Evolutionary conservation across 139 green algal genomes (phyloP), one percentile per base, ranked within the genome.

Genomic region (Klebsormidium nitens): DNA sequence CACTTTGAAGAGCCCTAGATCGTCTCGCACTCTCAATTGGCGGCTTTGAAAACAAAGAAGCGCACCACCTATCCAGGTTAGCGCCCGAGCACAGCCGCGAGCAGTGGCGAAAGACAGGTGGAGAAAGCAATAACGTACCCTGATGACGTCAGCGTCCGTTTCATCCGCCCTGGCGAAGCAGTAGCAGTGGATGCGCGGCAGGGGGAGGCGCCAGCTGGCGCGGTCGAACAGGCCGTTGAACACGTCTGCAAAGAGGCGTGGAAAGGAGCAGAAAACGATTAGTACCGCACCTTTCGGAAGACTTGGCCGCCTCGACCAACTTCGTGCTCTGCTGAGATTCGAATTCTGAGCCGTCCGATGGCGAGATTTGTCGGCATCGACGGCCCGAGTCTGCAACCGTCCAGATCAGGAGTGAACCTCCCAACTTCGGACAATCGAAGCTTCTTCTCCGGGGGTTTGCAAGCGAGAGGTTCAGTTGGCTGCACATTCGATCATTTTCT

Each of bases 111-210:
- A 0, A 26, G 37, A 0, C 26, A 26, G 3, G 44, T 49, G 17
- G 28, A n/a, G 31, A 29, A 56, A 38, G 26, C 17, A 5, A 47
- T 14, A 59, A 38, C 63, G 23, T 19, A 73, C 65, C 65, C 34
- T 14, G 3, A 39, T 44, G 39, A 65, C 19, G 72, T 48, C 75
- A 90, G 88, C 88, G 80, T 55, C 66, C 32, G 72, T 84, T 72
- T 95, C 88, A 8, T 80, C 48, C 0, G 37, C 79, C 36, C 82
- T 84, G 40, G 81, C 72, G 74, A 98, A 98, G 26, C 86, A 89
- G 84, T 98, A 98, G 39, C 85, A 86, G 75, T 98, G 93, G 11
- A 98, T 74, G 39, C 83, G 47, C 2, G 93, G 93, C 81, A 98
- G 75, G 34, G 34, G 8, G 32, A 68, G 75, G 26, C 14, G 19